Conservation (phyloP, 306 rosid genomes). For the Acmispon strigosus region DNA sequence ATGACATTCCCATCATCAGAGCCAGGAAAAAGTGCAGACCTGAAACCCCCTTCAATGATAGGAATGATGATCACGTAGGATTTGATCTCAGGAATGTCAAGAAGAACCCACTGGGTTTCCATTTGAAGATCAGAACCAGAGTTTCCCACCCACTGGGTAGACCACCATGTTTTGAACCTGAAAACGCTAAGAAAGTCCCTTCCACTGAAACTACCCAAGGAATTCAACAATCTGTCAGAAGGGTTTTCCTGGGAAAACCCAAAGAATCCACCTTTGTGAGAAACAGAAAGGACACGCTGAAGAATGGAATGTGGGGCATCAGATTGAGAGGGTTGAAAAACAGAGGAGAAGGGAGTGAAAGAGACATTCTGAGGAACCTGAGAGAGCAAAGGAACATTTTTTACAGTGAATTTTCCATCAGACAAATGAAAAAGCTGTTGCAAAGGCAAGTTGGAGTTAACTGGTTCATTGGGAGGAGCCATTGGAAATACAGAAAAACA, state of each 20-base stretch:
- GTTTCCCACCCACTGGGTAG: conserved; percentile 81
- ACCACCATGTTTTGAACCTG: conserved; percentile 98
- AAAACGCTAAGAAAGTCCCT: conserved; percentile 64
- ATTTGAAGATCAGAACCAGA: conserved; percentile 81
- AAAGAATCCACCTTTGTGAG: conserved; percentile 74
- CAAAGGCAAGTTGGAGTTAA: background rate
- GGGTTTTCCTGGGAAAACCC: conserved; percentile 47
- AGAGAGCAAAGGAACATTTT: conserved; percentile 49
- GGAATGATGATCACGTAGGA: conserved; percentile 63
- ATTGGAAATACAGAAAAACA: conserved; percentile 19
- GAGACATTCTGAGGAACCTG: conserved; percentile 64
- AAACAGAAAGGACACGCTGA: conserved; percentile 35
- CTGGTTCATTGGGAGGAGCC: conserved; percentile 60
- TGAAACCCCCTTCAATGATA: conserved; percentile 52
- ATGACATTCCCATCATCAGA: conserved; percentile 50
- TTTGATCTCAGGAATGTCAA: conserved; percentile 59
- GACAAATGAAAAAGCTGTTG: conserved; percentile 39
- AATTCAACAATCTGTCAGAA: conserved; percentile 51
- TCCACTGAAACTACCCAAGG: conserved; percentile 49
- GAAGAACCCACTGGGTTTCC: conserved; percentile 83
- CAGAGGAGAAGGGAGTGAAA: conserved; percentile 47
- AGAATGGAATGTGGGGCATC: conserved; percentile 54
- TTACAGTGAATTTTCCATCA: conserved; percentile 38
- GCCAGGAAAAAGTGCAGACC: conserved; percentile 74
- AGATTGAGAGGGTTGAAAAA: conserved; percentile 29